Evolutionary conservation across 495 filamentous ascomycete species (phyloP).

Genomic region (Tuber calosporum): DNA sequence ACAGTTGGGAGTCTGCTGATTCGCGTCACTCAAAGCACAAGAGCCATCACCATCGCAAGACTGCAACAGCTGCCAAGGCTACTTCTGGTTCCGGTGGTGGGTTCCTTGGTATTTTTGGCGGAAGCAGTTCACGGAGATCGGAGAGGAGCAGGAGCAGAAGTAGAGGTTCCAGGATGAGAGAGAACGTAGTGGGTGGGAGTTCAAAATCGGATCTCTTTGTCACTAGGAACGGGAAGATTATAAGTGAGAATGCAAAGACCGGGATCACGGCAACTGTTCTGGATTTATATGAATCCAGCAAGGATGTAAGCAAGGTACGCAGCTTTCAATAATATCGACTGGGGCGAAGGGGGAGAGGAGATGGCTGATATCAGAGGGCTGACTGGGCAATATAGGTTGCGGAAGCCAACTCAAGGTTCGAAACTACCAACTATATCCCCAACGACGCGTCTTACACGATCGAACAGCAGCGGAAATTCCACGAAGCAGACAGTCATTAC

Average conservation of each 20-base stretch:
- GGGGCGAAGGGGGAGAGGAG: background rate
- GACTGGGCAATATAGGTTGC: slow-evolving; percentile 21
- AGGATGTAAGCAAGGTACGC: slow-evolving; percentile 16
- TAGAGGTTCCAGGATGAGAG: slow-evolving; percentile 5
- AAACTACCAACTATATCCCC: slow-evolving; percentile 14
- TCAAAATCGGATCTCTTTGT: slow-evolving; percentile 1
- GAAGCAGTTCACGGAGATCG: slow-evolving; percentile 13
- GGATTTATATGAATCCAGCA: slow-evolving; percentile 1
- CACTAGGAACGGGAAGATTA: slow-evolving; percentile 10
- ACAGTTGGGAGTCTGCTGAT: slow-evolving; percentile 27
- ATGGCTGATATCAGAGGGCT: slow-evolving; percentile 10
- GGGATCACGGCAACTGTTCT: slow-evolving; percentile 1
- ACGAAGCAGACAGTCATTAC: slow-evolving; percentile 15
- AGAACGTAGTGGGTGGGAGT: slow-evolving; percentile 5
- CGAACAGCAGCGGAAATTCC: slow-evolving; percentile 21
- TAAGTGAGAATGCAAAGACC: slow-evolving; percentile 6
- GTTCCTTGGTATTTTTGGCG: slow-evolving; percentile 14
- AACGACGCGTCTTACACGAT: slow-evolving; percentile 21
- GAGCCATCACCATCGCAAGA: slow-evolving; percentile 8
- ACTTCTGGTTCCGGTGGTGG: slow-evolving; percentile 11
- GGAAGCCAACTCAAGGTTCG: slow-evolving; percentile 26
- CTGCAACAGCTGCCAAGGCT: slow-evolving; percentile 3
- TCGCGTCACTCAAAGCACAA: slow-evolving; percentile 16
- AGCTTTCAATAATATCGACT: background rate
- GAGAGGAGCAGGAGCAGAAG: slow-evolving; percentile 12